A percentile compares a stretch with the other conserved stretches of the same genome.
These are phyloP conservation scores for Crithidia brevicula DNA, from an alignment of 208 protist genomes.

Conservation along the genomic window DNA sequence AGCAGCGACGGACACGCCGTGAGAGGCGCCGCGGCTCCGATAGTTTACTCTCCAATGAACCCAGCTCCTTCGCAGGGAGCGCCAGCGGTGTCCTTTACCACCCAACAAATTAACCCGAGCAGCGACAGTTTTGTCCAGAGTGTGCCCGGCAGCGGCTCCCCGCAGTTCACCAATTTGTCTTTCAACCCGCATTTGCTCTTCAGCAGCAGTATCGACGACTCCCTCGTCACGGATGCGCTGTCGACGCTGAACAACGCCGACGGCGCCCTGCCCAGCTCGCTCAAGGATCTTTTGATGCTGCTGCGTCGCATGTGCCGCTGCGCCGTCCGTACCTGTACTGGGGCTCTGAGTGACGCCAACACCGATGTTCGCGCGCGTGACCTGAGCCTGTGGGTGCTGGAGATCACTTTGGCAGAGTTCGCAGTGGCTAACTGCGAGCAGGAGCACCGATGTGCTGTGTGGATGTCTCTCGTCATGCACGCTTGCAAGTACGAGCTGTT, in stretches of 20 bases:
- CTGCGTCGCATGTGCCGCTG: conserved; percentile 58
- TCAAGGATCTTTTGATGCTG: conserved; percentile 68
- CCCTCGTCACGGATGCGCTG: conserved; percentile 41
- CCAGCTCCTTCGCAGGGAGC: too few species aligned
- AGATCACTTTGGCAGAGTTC: conserved; percentile 52
- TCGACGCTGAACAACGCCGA: conserved; percentile 26
- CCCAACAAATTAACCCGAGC: background rate
- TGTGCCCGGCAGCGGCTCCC: background rate
- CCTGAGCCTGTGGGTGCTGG: conserved; percentile 64
- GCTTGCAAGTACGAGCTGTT: conserved; percentile 73
- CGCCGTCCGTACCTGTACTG: conserved; percentile 45
- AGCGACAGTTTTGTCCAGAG: background rate
- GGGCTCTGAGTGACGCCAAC: conserved; percentile 47
- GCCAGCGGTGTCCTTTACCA: background rate
- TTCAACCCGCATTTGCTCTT: conserved; percentile 35
- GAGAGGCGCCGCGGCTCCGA: too few species aligned
- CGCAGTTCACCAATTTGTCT: conserved; percentile 13
- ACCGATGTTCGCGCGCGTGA: conserved; percentile 55
- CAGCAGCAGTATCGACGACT: conserved; percentile 42
- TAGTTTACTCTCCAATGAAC: too few species aligned
- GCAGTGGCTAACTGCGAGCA: conserved; percentile 68
- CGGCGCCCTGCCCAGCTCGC: conserved; percentile 41
- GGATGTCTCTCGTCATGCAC: conserved; percentile 63
- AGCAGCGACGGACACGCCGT: too few species aligned
- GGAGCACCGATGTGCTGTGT: conserved; percentile 74